phyloP scores from a whole-genome alignment of 345 rosid genomes.

The Eucalyptus virginea region DNA sequence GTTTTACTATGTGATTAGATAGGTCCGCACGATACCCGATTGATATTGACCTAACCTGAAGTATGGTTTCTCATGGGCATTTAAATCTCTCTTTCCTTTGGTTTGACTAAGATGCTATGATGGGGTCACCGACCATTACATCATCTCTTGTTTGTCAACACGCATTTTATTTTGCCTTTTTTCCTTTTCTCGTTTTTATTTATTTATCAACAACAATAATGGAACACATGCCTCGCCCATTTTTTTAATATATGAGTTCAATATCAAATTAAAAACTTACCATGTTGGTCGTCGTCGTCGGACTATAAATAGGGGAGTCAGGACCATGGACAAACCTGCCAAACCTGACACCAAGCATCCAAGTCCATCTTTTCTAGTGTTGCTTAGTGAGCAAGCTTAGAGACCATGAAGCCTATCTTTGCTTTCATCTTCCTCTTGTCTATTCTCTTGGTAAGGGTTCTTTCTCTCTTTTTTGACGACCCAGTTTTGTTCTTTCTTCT shows the following conservation, averaged over 20 bases:
- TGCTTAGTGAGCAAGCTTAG: neutral
- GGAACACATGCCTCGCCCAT: neutral
- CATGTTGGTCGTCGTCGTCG: neutral
- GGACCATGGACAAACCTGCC: neutral
- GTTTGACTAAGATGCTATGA: neutral
- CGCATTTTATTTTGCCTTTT: neutral
- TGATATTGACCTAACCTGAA: neutral
- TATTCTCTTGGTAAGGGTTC: conserved; percentile 17
- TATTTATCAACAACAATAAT: neutral
- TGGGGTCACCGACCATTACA: neutral
- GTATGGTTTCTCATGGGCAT: neutral
- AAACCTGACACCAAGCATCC: neutral
- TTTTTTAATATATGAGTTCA: neutral
- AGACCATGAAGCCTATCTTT: conserved; percentile 11
- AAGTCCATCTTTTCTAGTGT: neutral
- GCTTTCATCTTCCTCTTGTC: conserved; percentile 4
- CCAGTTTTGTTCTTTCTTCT: neutral
- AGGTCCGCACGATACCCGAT: neutral
- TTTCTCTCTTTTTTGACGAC: neutral
- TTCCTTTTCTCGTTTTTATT: neutral
- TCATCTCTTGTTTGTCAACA: neutral
- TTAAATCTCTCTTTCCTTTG: neutral
- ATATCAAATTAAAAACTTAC: neutral
- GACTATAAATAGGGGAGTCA: neutral
- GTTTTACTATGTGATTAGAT: neutral